A percentile compares a stretch with the other conserved stretches of the same genome.
Evolutionary conservation across 2,329 filamentous ascomycete genomes (phyloP).

Genomic region (Aspergillus novoparasiticus): DNA sequence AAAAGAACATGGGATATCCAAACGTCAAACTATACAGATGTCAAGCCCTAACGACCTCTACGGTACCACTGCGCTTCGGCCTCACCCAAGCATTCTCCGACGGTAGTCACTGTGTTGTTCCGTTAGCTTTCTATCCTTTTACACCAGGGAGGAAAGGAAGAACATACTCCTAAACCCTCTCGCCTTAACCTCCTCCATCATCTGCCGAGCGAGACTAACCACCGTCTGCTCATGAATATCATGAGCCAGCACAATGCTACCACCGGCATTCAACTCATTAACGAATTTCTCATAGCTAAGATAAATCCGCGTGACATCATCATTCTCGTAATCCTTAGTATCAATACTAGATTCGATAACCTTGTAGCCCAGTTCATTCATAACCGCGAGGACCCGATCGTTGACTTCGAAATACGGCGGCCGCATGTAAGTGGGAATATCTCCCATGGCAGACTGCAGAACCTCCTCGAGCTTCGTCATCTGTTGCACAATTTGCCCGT

Average conservation of each 20-base stretch:
- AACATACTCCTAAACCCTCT: constrained; percentile 44
- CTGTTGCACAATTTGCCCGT: constrained; percentile 36
- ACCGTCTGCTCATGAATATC: constrained; percentile 43
- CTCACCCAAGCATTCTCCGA: constrained; percentile 62
- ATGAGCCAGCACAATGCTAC: constrained; percentile 39
- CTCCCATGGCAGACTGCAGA: constrained; percentile 44
- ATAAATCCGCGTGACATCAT: constrained; percentile 32
- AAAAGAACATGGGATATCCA: constrained; percentile 1
- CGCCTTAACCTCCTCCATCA: constrained; percentile 40
- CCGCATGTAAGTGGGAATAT: constrained; percentile 52
- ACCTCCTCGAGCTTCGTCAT: constrained; percentile 47
- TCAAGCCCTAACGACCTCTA: not conserved
- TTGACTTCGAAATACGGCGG: constrained; percentile 47
- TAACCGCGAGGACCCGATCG: constrained; percentile 33
- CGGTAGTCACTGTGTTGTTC: constrained; percentile 48
- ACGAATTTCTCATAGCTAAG: constrained; percentile 36
- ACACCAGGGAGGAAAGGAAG: not conserved
- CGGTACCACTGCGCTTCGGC: constrained; percentile 56
- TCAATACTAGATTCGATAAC: constrained; percentile 47
- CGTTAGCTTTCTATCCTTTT: constrained; percentile 1
- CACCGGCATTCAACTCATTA: constrained; percentile 33
- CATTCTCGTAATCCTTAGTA: constrained; percentile 46
- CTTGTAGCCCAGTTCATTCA: constrained; percentile 50
- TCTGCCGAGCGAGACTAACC: constrained; percentile 31
- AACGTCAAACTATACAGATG: not conserved